Conservation (phyloP, 495 filamentous ascomycete species). For the Clohesyomyces aquaticus region DNA sequence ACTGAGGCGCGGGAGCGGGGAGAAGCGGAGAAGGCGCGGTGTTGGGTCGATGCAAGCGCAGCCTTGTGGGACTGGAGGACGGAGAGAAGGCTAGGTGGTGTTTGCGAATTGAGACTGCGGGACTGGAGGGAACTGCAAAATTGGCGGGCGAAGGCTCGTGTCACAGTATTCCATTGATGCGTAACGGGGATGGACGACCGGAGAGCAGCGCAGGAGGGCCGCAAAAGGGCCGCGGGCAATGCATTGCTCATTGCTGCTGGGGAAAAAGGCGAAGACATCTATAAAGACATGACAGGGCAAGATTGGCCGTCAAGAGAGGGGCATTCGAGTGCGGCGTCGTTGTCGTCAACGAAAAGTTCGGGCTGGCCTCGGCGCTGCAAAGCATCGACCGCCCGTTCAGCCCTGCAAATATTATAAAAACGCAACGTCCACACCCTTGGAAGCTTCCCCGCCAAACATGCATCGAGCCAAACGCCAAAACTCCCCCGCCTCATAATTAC, state of each 20-base stretch:
- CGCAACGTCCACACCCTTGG: neutral
- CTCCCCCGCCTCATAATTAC: neutral
- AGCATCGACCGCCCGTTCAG: conserved; percentile 11
- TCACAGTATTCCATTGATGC: conserved; percentile 31
- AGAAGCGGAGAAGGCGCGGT: conserved; percentile 27
- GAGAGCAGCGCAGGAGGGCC: conserved; percentile 39
- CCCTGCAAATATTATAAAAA: neutral
- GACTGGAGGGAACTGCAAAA: conserved; percentile 7
- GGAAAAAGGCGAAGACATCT: neutral
- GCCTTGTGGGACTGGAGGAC: conserved; percentile 3
- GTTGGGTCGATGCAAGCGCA: neutral
- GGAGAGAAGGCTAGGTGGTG: neutral
- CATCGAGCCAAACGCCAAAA: neutral
- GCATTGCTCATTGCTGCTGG: conserved; percentile 44
- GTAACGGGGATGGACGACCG: conserved; percentile 14
- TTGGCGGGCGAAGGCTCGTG: conserved; percentile 26
- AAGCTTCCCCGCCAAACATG: neutral
- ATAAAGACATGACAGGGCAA: neutral
- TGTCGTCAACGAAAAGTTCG: conserved; percentile 7
- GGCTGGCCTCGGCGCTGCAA: neutral
- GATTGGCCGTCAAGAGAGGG: neutral
- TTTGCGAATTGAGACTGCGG: neutral
- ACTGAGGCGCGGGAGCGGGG: conserved; percentile 15
- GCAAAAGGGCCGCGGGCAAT: conserved; percentile 39
- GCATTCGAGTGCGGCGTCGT: neutral